Evolutionary conservation across 352 stramenopile species (phyloP), one percentile per base, ranked within the genome.

Genomic region (Elongisporangium undulatum): DNA sequence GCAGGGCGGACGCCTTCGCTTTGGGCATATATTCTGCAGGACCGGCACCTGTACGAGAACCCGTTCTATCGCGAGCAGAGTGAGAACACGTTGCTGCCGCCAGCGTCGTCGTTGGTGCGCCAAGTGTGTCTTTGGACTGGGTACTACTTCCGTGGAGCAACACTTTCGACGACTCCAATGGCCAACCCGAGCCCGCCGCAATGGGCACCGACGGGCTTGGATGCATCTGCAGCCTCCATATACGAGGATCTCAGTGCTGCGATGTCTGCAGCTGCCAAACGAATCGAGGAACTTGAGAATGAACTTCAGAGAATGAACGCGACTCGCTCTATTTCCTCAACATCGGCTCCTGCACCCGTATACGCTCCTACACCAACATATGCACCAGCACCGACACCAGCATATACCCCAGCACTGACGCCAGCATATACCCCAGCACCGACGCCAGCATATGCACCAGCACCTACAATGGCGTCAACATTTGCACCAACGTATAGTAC

Each of bases 41-140:
- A 87, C 51, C 62, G 41, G 13, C 72, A 74, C 0, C 51, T 39
- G 9, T 95, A 81, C 58, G 21, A 68, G 34, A 95, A 94, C 52
- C 81, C 84, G 15, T 94, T 95, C 62, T 95, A 79, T 51, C 77
- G 79, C 7, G 64, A 73, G 7, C 63, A 77, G 24, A 80, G 61
- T 48, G 78, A 79, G 21, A 63, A 60, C 26, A 74, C 73, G 16
- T 60, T 95, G 3, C 58, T 95, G 41, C 86, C 86, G 8, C 73
- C 85, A 1, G 53, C 71, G 1, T 71, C 80, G 0, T 68, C 73
- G 1, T 56, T 95, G 23, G 60, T 94, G 39, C 77, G 86, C 9
- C 80, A 92, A 49, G 84, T 92, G 12, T 85, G 79, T 41, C 63
- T 95, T 0, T 95, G 86, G 86, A 92, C 63, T 19, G 86, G 87